A percentile compares a stretch with the other conserved stretches of the same genome.
Conservation (phyloP, 177 flowering plant genomes). For the Tripterygium wilfordii region DNA sequence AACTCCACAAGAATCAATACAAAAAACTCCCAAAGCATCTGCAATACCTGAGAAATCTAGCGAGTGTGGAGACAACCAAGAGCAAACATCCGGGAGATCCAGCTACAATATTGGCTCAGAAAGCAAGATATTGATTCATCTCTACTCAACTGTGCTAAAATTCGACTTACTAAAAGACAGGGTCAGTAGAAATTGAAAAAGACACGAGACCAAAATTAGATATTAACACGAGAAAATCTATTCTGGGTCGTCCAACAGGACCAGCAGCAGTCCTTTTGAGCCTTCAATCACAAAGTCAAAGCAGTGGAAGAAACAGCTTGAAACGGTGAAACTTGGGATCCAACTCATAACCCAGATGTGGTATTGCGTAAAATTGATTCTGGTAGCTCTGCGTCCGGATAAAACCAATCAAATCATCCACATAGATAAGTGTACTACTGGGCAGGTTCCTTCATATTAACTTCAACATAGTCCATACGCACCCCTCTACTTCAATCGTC, state of each 20-base stretch:
- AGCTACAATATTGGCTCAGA: constrained; percentile 2
- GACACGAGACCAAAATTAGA: constrained; percentile 6
- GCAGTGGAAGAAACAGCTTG: no score
- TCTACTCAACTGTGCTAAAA: neutral
- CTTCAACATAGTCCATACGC: no score
- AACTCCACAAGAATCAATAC: constrained; percentile 2
- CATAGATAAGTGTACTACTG: no score
- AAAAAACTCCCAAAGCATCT: neutral
- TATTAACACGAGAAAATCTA: no score
- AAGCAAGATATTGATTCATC: constrained; percentile 4
- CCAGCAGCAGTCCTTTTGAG: constrained; percentile 4
- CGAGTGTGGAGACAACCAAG: neutral
- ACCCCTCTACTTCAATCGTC: no score
- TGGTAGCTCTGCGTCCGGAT: no score
- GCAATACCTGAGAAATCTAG: no score
- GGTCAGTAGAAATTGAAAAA: neutral
- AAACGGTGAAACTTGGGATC: no score
- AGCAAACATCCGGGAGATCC: constrained; percentile 8
- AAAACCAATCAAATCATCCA: no score
- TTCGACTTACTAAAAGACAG: neutral
- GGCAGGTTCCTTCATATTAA: constrained; percentile 17
- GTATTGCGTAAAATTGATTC: no score
- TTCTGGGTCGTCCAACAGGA: neutral
- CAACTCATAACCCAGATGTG: no score
- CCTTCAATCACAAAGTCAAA: no score